Base-by-base conservation (phyloP, 352 stramenopile species). In the Peronospora tabacina region DNA sequence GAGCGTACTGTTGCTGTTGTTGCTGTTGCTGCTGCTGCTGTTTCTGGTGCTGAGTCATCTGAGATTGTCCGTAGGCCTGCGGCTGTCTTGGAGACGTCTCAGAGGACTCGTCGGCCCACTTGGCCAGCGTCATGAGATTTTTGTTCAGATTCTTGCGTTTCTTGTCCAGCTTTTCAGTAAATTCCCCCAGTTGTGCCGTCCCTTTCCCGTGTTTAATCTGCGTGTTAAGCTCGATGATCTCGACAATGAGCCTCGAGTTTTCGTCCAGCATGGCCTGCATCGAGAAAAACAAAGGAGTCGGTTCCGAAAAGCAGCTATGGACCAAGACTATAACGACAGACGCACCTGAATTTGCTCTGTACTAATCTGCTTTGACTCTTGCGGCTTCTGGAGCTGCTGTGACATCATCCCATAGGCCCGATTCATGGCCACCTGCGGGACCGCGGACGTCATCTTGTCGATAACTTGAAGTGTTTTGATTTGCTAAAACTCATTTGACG, bases 111-210 rank as follows among this genome's bases (percentile, higher is more conserved):
- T 93, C 82, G 12, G 82, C 82, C 82, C 82, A 93, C 53, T 93
- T 93, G 36, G 82, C 82, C 28, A 93, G 70, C 37, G 78, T 93
- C 82, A 93, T 93, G 44, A 93, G 69, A 64, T 93, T 93, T 61
- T 85, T 85, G 66, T 93, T 93, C 43, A 93, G 82, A 54, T 84
- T 82, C 53, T 93, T 90, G 50, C 82, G 75, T 61, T 93, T 93
- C 70, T 90, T 90, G 60, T 93, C 79, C 29, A 93, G 63, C 55
- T 90, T 89, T 44, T 93, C 79, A 35, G 75, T 86, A 57, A 90
- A 78, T 32, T 90, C 79, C 36, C 73, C 72, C 38, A 90, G 67
- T 42, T 87, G 74, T 12, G 66, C 54, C 22, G 75, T 89, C 10
- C 82, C 82, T 35, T 90, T 90, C 13, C 77, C 79, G 41, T 87